Conservation (phyloP, 2,329 filamentous ascomycete species). For the Monilinia fructicola region DNA sequence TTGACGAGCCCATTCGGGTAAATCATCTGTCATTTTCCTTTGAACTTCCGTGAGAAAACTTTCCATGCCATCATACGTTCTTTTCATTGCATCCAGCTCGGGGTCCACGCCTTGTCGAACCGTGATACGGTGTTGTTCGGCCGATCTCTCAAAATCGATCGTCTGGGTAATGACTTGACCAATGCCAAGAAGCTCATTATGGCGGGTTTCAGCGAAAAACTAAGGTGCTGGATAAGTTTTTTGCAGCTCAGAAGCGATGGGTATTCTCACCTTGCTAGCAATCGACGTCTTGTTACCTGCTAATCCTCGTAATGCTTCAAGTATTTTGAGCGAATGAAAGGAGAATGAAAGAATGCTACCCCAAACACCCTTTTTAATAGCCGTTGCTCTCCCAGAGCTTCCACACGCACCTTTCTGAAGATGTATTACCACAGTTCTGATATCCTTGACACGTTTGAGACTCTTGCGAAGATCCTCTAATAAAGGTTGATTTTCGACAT, state of each 20-base stretch:
- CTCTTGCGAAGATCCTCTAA: constrained; percentile 58
- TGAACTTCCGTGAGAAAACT: constrained; percentile 69
- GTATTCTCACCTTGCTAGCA: constrained; percentile 52
- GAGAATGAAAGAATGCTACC: constrained; percentile 69
- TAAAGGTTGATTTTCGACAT: constrained; percentile 62
- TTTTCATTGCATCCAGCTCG: constrained; percentile 75
- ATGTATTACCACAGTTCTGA: constrained; percentile 65
- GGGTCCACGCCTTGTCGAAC: constrained; percentile 70
- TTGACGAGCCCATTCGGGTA: constrained; percentile 58
- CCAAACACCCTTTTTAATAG: constrained; percentile 70
- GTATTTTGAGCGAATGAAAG: constrained; percentile 67
- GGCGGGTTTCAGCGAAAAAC: constrained; percentile 61
- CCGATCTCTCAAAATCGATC: constrained; percentile 76
- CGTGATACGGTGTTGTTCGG: constrained; percentile 66
- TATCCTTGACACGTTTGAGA: constrained; percentile 72
- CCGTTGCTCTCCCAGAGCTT: constrained; percentile 38
- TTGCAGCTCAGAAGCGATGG: neutral
- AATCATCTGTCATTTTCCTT: constrained; percentile 57
- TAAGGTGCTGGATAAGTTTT: constrained; percentile 39
- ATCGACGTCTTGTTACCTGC: constrained; percentile 51
- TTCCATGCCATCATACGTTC: constrained; percentile 74
- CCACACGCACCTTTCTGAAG: constrained; percentile 75
- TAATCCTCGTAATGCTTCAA: constrained; percentile 61
- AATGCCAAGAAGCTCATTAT: constrained; percentile 59
- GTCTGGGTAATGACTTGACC: constrained; percentile 70